These are phyloP conservation scores for Cardamine occulta DNA, from an alignment of 345 rosid species.

Conservation along the genomic window DNA sequence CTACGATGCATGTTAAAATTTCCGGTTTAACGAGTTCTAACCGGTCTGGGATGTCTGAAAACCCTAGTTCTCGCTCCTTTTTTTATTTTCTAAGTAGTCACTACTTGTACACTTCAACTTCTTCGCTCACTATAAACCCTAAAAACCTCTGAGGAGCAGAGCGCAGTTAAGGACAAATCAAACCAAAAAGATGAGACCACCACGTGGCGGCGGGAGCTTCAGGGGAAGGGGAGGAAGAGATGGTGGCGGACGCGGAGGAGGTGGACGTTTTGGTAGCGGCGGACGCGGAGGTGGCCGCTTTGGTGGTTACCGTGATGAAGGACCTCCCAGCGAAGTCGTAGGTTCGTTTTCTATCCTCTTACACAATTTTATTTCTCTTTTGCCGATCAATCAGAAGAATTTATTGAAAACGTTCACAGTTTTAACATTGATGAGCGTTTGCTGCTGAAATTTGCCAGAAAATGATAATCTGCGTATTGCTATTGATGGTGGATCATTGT, in stretches of 20 bases:
- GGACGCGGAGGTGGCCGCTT: slow-evolving; percentile 52
- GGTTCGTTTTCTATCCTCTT: slow-evolving; percentile 45
- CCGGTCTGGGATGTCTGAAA: slow-evolving; percentile 44
- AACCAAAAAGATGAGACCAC: slow-evolving; percentile 56
- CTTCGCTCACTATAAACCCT: slow-evolving; percentile 21
- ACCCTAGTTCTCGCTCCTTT: slow-evolving; percentile 39
- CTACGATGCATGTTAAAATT: not conserved
- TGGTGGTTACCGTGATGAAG: slow-evolving; percentile 64
- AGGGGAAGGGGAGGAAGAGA: slow-evolving; percentile 67
- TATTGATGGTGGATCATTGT: not conserved
- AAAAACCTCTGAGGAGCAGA: slow-evolving; percentile 34
- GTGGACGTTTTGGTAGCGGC: slow-evolving; percentile 48
- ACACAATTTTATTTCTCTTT: not conserved
- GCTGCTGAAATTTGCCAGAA: not conserved
- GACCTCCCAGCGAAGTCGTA: slow-evolving; percentile 88
- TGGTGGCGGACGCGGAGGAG: slow-evolving; percentile 47
- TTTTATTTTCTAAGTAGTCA: not conserved
- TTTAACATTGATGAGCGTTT: not conserved
- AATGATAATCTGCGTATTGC: not conserved
- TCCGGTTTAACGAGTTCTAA: slow-evolving; percentile 14
- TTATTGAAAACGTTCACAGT: not conserved
- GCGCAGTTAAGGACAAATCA: not conserved
- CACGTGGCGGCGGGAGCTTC: slow-evolving; percentile 69
- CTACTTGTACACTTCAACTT: not conserved
- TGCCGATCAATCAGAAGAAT: not conserved